Evolutionary conservation across 768 basidiomycete genomes (phyloP).

Genomic region (Mrakia blollopis): DNA sequence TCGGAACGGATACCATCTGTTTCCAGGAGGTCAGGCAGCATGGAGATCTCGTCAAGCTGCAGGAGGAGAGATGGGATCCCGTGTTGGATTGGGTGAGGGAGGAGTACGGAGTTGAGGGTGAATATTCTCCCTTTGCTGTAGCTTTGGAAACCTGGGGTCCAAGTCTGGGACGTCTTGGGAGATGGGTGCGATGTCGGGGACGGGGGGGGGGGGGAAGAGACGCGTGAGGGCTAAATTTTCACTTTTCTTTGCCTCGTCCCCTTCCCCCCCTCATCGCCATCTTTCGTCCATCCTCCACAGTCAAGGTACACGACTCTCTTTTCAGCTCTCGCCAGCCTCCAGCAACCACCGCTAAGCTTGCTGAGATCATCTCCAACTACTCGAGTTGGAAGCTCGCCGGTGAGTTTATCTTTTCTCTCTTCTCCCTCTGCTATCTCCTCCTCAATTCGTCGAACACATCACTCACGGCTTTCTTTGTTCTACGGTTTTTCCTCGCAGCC

Average conservation of each 20-base stretch:
- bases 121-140: not conserved
- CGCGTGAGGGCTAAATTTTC: not conserved
- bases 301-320: slow-evolving; percentile 67
- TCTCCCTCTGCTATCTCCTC: not conserved
- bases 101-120: slow-evolving; percentile 57
- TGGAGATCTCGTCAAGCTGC: slow-evolving; percentile 65
- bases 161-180: not conserved
- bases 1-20: slow-evolving; percentile 92
- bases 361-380: slow-evolving; percentile 29
- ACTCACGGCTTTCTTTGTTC: not conserved
- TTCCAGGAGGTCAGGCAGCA: slow-evolving; percentile 73
- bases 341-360: slow-evolving; percentile 61
- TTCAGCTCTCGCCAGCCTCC: slow-evolving; percentile 64
- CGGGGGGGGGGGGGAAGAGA: not conserved
- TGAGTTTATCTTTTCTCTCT: slow-evolving; percentile 45
- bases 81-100: slow-evolving; percentile 70
- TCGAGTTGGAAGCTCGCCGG: slow-evolving; percentile 79
- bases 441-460: not conserved
- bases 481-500: slow-evolving; percentile 52
- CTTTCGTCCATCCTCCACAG: slow-evolving; percentile 27
- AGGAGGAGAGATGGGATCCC: slow-evolving; percentile 81
- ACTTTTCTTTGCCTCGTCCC: not conserved
- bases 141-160: too few relatives aligned
- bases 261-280: not conserved
- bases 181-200: too few relatives aligned